phyloP scores from a whole-genome alignment of 192 early-diverging fungal species.

The Dissophora ornata region DNA sequence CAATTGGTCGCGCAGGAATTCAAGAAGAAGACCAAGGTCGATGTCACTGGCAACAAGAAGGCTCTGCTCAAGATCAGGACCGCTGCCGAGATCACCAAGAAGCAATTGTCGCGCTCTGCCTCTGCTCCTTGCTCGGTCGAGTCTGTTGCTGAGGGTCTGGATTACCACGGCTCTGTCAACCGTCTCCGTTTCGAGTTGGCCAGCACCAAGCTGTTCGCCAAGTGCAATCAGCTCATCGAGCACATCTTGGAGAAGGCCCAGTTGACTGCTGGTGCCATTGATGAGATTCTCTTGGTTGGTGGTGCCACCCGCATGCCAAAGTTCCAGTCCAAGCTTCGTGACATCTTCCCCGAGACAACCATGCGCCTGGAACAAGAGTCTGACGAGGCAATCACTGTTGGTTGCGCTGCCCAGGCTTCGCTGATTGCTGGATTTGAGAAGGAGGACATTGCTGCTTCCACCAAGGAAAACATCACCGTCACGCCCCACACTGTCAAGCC shows the following conservation, averaged over 20 bases:
- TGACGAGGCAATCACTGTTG: conserved; percentile 92
- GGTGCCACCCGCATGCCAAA: conserved; percentile 89
- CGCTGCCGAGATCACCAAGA: conserved; percentile 93
- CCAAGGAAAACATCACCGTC: conserved; percentile 62
- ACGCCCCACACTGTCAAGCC: conserved; percentile 74
- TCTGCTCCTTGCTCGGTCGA: conserved; percentile 94
- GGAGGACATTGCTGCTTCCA: conserved; percentile 66
- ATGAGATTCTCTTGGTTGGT: conserved; percentile 88
- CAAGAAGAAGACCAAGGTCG: conserved; percentile 85
- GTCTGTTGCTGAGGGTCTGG: conserved; percentile 89
- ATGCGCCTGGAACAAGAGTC: conserved; percentile 88
- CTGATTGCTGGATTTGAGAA: conserved; percentile 74
- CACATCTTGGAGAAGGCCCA: conserved; percentile 74
- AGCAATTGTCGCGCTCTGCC: conserved; percentile 81
- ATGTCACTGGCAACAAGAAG: conserved; percentile 79
- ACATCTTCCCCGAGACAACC: conserved; percentile 78
- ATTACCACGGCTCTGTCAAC: conserved; percentile 86
- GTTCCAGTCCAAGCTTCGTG: conserved; percentile 80
- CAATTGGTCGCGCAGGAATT: conserved; percentile 88
- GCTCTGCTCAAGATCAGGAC: conserved; percentile 84
- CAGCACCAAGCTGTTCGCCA: conserved; percentile 78
- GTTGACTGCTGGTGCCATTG: conserved; percentile 78
- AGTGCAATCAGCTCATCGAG: conserved; percentile 73
- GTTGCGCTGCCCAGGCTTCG: conserved; percentile 90
- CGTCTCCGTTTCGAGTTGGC: conserved; percentile 93